A percentile compares a stretch with the other conserved stretches of the same genome.
These are phyloP conservation scores for Mortierella antarctica DNA, from an alignment of 192 early-diverging fungal genomes.

Conservation along the genomic window DNA sequence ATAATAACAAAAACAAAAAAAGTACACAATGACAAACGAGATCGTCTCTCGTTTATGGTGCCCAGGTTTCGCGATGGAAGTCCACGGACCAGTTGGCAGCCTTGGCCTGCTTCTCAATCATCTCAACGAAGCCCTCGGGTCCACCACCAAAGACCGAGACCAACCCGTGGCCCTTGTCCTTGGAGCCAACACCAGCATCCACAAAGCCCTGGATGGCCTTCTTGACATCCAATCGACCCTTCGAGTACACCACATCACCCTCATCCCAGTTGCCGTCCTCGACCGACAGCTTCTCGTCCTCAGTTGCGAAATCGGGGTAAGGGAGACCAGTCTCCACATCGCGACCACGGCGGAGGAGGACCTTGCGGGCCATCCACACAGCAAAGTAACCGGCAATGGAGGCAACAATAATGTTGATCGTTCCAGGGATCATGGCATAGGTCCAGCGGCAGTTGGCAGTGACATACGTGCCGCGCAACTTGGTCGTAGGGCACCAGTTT, in stretches of 20 bases:
- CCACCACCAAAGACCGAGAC: constrained; percentile 52
- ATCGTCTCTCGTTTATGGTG: constrained; percentile 14
- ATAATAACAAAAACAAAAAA: background rate
- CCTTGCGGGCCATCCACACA: constrained; percentile 30
- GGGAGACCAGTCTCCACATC: constrained; percentile 46
- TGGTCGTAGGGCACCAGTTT: constrained; percentile 35
- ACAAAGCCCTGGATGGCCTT: constrained; percentile 46
- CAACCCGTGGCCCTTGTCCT: constrained; percentile 40
- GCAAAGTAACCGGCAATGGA: constrained; percentile 45
- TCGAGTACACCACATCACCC: constrained; percentile 47
- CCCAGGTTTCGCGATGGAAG: constrained; percentile 53
- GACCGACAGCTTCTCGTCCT: constrained; percentile 29
- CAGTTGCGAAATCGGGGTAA: constrained; percentile 26
- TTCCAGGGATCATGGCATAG: constrained; percentile 45
- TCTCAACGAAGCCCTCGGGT: constrained; percentile 50
- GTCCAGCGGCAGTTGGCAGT: constrained; percentile 41
- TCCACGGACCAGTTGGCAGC: constrained; percentile 41
- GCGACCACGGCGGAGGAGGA: constrained; percentile 33
- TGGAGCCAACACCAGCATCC: constrained; percentile 41
- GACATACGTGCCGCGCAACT: constrained; percentile 21
- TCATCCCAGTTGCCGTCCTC: constrained; percentile 56
- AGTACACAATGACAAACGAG: background rate
- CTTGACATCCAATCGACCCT: constrained; percentile 51
- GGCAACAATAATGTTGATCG: constrained; percentile 32
- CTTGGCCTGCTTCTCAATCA: constrained; percentile 49